A percentile compares a stretch with the other conserved stretches of the same genome.
Evolutionary conservation across 768 basidiomycete genomes (phyloP).

Genomic region (Trametopsis cervina): DNA sequence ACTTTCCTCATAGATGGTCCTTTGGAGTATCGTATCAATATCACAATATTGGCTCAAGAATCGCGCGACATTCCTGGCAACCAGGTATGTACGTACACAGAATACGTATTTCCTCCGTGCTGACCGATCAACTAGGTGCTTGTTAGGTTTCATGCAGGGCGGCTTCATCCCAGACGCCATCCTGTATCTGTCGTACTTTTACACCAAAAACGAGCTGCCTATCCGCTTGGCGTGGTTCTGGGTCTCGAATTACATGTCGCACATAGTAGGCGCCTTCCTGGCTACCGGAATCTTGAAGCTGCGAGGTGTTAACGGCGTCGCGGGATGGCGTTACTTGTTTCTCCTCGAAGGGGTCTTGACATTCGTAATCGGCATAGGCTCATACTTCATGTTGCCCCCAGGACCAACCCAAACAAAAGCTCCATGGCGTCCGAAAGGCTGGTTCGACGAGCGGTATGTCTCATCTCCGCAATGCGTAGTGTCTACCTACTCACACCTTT

Average conservation of each 20-base stretch:
- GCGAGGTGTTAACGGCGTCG: conserved; percentile 43
- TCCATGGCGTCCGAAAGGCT: conserved; percentile 53
- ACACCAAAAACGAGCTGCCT: conserved; percentile 52
- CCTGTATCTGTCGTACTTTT: conserved; percentile 60
- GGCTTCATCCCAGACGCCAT: conserved; percentile 62
- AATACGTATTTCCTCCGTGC: not conserved
- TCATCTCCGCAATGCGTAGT: not conserved
- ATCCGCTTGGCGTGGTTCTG: conserved; percentile 67
- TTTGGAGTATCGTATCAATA: conserved; percentile 51
- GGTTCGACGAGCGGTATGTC: conserved; percentile 52
- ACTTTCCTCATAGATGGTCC: conserved; percentile 32
- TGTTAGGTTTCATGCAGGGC: conserved; percentile 57
- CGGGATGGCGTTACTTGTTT: conserved; percentile 56
- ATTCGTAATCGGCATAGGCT: conserved; percentile 38
- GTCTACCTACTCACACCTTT: no score
- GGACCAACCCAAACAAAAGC: conserved; percentile 59
- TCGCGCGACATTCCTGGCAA: conserved; percentile 45
- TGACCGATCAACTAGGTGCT: conserved; percentile 26
- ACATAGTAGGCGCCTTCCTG: conserved; percentile 57
- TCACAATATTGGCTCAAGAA: conserved; percentile 54
- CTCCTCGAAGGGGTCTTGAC: conserved; percentile 48
- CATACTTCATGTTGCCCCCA: conserved; percentile 54
- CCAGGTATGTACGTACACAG: conserved; percentile 27
- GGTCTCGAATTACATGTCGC: conserved; percentile 49
- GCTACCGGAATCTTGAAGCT: conserved; percentile 56